A percentile compares a stretch with the other conserved stretches of the same genome.
Conservation (phyloP, 202 grass and related monocot genomes). For the Bolboschoenoplectus hybrid region DNA sequence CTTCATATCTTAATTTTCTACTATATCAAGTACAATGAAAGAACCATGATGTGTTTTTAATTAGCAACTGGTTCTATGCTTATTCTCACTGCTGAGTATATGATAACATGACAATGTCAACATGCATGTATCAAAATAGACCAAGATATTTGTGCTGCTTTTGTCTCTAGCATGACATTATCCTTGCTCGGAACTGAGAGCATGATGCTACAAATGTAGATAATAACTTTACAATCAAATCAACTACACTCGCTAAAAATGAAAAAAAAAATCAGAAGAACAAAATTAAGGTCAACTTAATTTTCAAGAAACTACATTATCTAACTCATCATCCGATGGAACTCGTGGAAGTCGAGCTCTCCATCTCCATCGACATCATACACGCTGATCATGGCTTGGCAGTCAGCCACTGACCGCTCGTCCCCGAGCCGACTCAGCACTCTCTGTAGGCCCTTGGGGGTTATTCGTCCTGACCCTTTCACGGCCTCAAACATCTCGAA, state of each 20-base stretch:
- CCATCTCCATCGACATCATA: conserved; percentile 92
- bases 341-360: conserved; percentile 89
- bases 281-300: conserved; percentile 21
- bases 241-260: conserved; percentile 7
- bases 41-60: neutral
- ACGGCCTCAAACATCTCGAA: conserved; percentile 93
- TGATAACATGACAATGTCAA: neutral
- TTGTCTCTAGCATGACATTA: neutral
- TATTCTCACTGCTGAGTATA: neutral
- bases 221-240: conserved; percentile 33
- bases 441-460: conserved; percentile 63
- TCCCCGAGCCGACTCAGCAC: conserved; percentile 83
- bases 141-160: neutral
- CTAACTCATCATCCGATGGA: conserved; percentile 93
- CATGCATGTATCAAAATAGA: neutral
- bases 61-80: neutral
- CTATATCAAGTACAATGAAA: no score
- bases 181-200: conserved; percentile 9
- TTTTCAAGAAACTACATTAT: neutral
- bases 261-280: neutral
- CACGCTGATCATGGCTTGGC: conserved; percentile 78
- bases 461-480: conserved; percentile 82
- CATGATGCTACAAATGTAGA: conserved; percentile 15
- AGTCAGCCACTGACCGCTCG: conserved; percentile 67
- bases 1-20: neutral